Evolutionary conservation across 1,284 basidiomycete species (phyloP).

Genomic region (Marasmius tenuissimus): DNA sequence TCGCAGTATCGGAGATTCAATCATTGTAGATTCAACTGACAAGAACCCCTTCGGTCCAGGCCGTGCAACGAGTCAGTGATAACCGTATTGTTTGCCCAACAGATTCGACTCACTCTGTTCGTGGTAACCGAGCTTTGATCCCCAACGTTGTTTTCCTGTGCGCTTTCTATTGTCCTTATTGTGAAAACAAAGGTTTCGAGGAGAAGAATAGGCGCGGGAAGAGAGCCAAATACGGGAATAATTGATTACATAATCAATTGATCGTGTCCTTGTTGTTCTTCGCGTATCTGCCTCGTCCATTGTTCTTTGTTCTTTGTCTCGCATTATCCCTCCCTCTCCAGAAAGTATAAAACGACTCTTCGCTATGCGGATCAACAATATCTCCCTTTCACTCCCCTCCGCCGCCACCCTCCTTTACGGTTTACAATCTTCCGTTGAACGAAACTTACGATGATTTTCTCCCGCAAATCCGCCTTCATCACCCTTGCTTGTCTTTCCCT

Average conservation of each 20-base stretch:
- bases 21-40: no score
- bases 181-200: background rate
- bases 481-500: conserved; percentile 16
- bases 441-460: conserved; percentile 8
- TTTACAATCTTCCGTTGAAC: background rate
- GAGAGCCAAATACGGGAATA: background rate
- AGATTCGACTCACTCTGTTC: background rate
- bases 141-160: background rate
- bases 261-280: background rate
- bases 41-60: no score
- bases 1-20: no score
- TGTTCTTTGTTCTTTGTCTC: background rate
- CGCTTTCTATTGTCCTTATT: background rate
- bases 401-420: background rate
- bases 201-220: background rate
- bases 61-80: no score
- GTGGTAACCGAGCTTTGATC: background rate
- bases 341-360: background rate
- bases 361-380: background rate
- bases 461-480: conserved; percentile 8
- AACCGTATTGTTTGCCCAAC: background rate
- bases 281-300: background rate
- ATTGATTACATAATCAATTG: background rate
- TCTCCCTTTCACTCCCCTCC: background rate
- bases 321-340: background rate